Evolutionary conservation across 495 filamentous ascomycete species (phyloP).

Genomic region (Aspergillus biplanus): DNA sequence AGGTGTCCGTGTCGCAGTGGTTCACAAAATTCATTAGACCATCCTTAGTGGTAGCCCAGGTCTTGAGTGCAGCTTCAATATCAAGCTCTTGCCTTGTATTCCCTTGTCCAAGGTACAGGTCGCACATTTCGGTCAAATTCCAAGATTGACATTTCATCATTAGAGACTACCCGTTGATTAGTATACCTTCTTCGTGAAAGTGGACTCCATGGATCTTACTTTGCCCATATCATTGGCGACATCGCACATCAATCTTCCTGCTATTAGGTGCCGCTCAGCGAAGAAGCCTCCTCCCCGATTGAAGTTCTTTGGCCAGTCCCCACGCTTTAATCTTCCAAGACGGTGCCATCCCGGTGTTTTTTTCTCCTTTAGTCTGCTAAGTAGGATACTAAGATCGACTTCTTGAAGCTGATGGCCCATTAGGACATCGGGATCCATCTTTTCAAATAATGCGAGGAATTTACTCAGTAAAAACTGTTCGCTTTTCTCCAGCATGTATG

Average conservation of each 20-base stretch:
- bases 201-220: conserved; percentile 35
- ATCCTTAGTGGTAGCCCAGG: conserved; percentile 80
- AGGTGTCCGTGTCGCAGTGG: conserved; percentile 93
- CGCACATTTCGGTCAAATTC: conserved; percentile 97
- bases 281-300: conserved; percentile 89
- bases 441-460: conserved; percentile 85
- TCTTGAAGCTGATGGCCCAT: conserved; percentile 97
- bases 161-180: conserved; percentile 62
- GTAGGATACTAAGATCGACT: conserved; percentile 89
- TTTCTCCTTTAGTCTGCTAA: conserved; percentile 85
- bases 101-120: conserved; percentile 75
- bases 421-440: conserved; percentile 89
- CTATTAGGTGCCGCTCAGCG: conserved; percentile 84
- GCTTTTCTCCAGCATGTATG: conserved; percentile 76
- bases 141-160: conserved; percentile 98
- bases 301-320: conserved; percentile 86
- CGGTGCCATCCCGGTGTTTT: conserved; percentile 93
- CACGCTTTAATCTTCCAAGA: conserved; percentile 81
- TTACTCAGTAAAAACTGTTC: conserved; percentile 82
- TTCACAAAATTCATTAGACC: conserved; percentile 91
- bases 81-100: conserved; percentile 79
- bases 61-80: conserved; percentile 82
- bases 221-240: conserved; percentile 96
- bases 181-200: conserved; percentile 6
- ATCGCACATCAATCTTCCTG: conserved; percentile 91